Evolutionary conservation across 352 stramenopile species (phyloP), one percentile per base, ranked within the genome.

Genomic region (Phytopythium aichiense): DNA sequence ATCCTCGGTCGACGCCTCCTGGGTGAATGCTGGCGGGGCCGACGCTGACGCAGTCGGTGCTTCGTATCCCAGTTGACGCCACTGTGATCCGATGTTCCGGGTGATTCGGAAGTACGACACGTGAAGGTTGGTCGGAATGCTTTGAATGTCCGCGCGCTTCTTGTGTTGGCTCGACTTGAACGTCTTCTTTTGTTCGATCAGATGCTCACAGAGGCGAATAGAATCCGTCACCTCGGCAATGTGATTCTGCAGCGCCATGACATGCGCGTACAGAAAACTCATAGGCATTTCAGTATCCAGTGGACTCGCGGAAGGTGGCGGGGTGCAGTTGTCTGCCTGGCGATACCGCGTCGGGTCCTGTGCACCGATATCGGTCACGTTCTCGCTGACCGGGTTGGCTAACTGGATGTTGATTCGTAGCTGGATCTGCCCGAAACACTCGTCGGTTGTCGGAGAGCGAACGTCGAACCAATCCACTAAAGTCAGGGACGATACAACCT

Each of bases 121-220:
- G 56, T 94, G 85, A 13, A 95, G 59, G 40, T 95, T 95, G 11
- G 87, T 95, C 9, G 85, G 77, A 37, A 95, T 90, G 13, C 70
- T 86, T 54, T 92, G 83, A 33, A 92, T 88, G 50, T 92, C 84
- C 1, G 81, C 77, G 31, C 83, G 81, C 49, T 93, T 89, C 65
- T 93, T 95, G 67, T 91, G 72, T 46, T 85, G 62, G 58, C 82
- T 92, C 13, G 84, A 91, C 54, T 95, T 95, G 67, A 95, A 95
- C 18, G 86, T 93, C 40, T 84, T 84, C 46, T 87, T 79, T 18
- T 91, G 79, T 15, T 79, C 71, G 20, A 92, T 65, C 54, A 91
- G 67, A 58, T 79, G 70, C 52, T 89, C 77, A 7, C 71, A 85
- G 12, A 89, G 28, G 28, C 80, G 79, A 65, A 91, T 84, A 73